These are phyloP conservation scores for Byssoonygena ceratinophila DNA, from an alignment of 2,329 filamentous ascomycete genomes.

Conservation along the genomic window DNA sequence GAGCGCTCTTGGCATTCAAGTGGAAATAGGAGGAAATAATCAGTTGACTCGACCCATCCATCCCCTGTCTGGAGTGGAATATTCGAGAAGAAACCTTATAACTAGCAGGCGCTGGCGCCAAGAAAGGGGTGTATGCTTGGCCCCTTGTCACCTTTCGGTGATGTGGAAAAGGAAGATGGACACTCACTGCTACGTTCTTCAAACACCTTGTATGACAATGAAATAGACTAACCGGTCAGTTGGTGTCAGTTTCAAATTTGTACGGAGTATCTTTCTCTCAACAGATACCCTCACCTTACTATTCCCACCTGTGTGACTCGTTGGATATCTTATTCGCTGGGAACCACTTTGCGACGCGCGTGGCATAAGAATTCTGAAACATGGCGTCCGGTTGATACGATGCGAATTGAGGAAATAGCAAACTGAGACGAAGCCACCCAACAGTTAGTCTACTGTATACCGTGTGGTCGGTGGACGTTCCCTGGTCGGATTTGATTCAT, in stretches of 20 bases:
- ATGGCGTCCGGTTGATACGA: constrained; percentile 9
- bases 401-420: not conserved
- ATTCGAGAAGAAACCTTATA: constrained; percentile 5
- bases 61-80: not conserved
- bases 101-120: not conserved
- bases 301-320: not conserved
- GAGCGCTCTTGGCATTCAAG: not conserved
- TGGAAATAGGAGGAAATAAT: not conserved
- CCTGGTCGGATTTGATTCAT: not conserved
- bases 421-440: not conserved
- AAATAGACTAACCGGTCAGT: not conserved
- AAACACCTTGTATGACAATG: not conserved
- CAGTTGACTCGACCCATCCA: not conserved
- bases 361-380: constrained; percentile 7
- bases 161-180: too few species aligned
- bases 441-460: not conserved
- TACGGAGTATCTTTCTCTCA: too few species aligned
- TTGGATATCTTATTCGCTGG: not conserved
- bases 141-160: too few species aligned
- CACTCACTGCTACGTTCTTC: too few species aligned
- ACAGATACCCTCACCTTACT: too few species aligned
- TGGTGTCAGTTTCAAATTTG: too few species aligned
- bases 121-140: not conserved
- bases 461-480: too few species aligned
- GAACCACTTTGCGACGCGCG: not conserved